phyloP scores from a whole-genome alignment of 2,329 filamentous ascomycete genomes.

The Fusarium sp. region DNA sequence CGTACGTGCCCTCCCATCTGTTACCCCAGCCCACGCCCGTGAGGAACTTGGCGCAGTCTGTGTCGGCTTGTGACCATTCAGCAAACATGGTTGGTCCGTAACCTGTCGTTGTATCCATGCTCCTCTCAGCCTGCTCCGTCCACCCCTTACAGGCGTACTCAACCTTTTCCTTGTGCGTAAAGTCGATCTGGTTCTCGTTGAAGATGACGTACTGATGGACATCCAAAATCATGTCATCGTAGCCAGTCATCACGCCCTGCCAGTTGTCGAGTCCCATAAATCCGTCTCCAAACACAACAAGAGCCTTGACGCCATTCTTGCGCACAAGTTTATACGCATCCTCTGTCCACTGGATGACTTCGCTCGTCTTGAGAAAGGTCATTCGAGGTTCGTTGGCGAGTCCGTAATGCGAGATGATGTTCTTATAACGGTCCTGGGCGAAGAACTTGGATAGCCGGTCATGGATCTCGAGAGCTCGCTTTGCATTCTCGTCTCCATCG shows the following conservation, averaged over 20 bases:
- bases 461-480: constrained; percentile 89
- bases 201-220: constrained; percentile 99
- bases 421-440: constrained; percentile 90
- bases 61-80: constrained; percentile 98
- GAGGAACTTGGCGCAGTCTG: constrained; percentile 87
- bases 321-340: constrained; percentile 79
- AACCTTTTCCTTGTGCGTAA: constrained; percentile 85
- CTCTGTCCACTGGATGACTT: constrained; percentile 84
- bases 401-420: constrained; percentile 92
- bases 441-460: constrained; percentile 92
- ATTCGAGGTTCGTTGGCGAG: constrained; percentile 95
- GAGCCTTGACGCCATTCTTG: constrained; percentile 77
- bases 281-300: constrained; percentile 90
- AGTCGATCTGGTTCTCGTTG: constrained; percentile 86
- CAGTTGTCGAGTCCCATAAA: constrained; percentile 93
- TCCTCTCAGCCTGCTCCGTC: constrained; percentile 80
- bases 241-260: constrained; percentile 82
- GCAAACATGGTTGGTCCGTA: constrained; percentile 96
- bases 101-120: constrained; percentile 79
- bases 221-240: constrained; percentile 85
- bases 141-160: constrained; percentile 89
- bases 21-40: constrained; percentile 92
- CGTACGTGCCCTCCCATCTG: constrained; percentile 90
- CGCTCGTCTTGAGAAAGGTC: constrained; percentile 73
- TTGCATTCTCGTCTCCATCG: constrained; percentile 79